Conservation (phyloP, 139 green algal genomes). For the Astrephomene gubernaculifera region DNA sequence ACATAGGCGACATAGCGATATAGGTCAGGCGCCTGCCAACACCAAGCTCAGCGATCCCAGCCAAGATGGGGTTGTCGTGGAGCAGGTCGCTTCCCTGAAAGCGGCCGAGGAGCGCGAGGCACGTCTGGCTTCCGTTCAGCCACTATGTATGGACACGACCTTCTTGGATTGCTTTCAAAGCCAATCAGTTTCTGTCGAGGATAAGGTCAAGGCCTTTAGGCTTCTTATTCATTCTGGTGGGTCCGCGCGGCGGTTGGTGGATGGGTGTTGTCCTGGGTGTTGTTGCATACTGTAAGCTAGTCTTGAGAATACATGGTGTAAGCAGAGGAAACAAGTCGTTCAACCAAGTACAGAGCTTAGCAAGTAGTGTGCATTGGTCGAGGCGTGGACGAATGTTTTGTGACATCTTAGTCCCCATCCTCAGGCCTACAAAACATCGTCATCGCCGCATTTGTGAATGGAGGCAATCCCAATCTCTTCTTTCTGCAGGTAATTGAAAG, state of each 20-base stretch:
- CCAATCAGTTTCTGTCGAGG: background rate
- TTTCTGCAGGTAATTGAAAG: conserved; percentile 37
- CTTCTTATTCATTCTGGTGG: background rate
- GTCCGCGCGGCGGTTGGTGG: background rate
- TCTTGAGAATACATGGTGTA: too few species aligned
- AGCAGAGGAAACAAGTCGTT: background rate
- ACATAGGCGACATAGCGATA: too few species aligned
- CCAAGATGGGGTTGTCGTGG: background rate
- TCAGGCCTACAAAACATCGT: conserved; percentile 22
- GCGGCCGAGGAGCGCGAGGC: conserved; percentile 1
- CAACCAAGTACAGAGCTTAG: background rate
- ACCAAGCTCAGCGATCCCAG: background rate
- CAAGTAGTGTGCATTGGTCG: background rate
- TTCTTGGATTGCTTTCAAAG: background rate
- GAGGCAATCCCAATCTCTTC: background rate
- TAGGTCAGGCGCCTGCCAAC: background rate
- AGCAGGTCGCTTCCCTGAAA: background rate
- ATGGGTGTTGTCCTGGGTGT: background rate
- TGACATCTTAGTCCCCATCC: background rate
- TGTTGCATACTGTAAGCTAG: too few species aligned
- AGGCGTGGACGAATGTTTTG: background rate
- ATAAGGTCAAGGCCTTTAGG: conserved; percentile 17
- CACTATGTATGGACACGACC: background rate
- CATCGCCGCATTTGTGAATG: conserved; percentile 22
- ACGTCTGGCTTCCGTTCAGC: background rate